Conservation (phyloP, 2,329 filamentous ascomycete genomes). For the Fusarium sp. region DNA sequence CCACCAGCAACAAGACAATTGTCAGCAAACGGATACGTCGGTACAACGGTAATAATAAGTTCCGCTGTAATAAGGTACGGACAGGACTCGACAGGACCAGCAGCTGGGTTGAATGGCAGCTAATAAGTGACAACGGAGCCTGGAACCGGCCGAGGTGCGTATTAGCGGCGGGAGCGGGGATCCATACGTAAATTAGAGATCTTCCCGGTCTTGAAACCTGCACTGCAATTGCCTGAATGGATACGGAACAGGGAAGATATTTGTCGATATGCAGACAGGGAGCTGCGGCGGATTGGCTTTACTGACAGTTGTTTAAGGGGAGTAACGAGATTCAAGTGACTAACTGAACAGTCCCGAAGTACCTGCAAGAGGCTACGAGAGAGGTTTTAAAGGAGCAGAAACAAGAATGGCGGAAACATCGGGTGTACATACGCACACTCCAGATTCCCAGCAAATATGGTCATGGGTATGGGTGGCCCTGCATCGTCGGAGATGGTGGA, state of each 20-base stretch:
- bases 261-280: neutral
- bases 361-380: neutral
- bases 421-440: conserved; percentile 34
- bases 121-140: neutral
- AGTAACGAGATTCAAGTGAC: neutral
- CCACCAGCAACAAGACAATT: conserved; percentile 15
- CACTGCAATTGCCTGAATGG: neutral
- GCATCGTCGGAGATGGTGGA: conserved; percentile 45
- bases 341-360: neutral
- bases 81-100: neutral
- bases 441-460: conserved; percentile 39
- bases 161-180: conserved; percentile 39
- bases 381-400: conserved; percentile 14
- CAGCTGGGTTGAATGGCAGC: neutral
- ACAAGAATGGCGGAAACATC: conserved; percentile 34
- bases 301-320: neutral
- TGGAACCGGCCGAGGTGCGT: conserved; percentile 30
- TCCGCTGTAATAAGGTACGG: conserved; percentile 14
- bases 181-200: conserved; percentile 31
- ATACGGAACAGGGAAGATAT: neutral
- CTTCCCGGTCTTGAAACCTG: conserved; percentile 10
- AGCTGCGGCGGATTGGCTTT: neutral
- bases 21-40: conserved; percentile 25
- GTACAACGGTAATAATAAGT: conserved; percentile 2
- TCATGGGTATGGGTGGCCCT: conserved; percentile 28